phyloP scores from a whole-genome alignment of 805 yeast genomes.

The Starmerella stigmatis region DNA sequence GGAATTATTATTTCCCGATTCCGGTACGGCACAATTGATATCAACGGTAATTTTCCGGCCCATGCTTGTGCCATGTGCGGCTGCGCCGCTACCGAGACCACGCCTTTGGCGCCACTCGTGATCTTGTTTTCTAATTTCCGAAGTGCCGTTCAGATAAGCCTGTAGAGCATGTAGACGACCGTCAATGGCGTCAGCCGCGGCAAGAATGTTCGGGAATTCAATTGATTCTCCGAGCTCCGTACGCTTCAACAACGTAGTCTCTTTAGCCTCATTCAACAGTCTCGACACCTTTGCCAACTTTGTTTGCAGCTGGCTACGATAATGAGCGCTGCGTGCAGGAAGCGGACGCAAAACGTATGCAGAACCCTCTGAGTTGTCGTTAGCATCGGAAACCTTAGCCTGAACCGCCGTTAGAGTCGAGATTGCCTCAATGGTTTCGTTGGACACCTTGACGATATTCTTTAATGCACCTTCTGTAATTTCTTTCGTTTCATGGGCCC shows the following conservation, averaged over 20 bases:
- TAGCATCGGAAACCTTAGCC: not conserved
- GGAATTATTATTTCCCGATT: not conserved
- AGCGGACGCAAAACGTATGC: slow-evolving; percentile 15
- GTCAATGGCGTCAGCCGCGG: slow-evolving; percentile 12
- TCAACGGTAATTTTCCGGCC: not conserved
- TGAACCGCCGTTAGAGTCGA: not conserved
- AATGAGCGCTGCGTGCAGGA: slow-evolving; percentile 2
- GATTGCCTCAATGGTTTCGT: not conserved
- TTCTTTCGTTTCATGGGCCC: not conserved
- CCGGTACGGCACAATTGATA: not conserved
- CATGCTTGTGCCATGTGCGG: too few species aligned
- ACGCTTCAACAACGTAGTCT: slow-evolving; percentile 2
- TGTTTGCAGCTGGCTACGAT: not conserved
- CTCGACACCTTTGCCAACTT: not conserved
- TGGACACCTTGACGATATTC: not conserved
- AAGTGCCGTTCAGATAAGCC: not conserved
- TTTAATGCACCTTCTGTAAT: not conserved
- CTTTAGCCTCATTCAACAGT: not conserved
- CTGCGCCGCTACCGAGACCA: too few species aligned
- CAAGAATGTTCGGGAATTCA: not conserved
- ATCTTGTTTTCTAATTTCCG: not conserved
- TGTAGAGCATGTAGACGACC: slow-evolving; percentile 3
- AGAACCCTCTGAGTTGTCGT: not conserved
- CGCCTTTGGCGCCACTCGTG: too few species aligned
- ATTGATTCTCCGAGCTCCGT: not conserved